These are phyloP conservation scores for Cymbopogon citratus DNA, from an alignment of 176 grass and related monocot genomes.

Conservation along the genomic window DNA sequence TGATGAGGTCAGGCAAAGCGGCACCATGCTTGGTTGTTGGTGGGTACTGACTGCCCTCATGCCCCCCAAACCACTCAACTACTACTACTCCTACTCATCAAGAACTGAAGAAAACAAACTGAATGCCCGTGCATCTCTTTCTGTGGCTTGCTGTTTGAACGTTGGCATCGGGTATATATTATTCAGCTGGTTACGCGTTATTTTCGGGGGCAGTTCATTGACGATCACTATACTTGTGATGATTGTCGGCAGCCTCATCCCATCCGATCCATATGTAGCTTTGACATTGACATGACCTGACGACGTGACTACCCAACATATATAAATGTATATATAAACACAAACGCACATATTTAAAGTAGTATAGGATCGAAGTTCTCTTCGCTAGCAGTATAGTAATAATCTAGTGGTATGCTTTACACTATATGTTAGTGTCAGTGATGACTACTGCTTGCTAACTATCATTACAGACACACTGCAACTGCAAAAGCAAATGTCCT, in stretches of 20 bases:
- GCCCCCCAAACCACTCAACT: neutral
- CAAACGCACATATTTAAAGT: neutral
- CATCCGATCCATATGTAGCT: neutral
- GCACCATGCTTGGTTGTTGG: constrained; percentile 18
- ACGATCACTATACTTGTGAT: neutral
- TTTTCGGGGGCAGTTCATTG: constrained; percentile 35
- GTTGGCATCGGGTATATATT: neutral
- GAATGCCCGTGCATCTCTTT: neutral
- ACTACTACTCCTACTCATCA: neutral
- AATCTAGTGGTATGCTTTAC: neutral
- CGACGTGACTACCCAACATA: constrained; percentile 4
- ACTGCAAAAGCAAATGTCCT: neutral
- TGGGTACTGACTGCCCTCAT: neutral
- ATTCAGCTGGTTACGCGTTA: constrained; percentile 24
- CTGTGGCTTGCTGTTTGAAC: neutral
- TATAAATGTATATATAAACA: neutral
- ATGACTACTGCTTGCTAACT: neutral
- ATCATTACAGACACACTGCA: too few species aligned
- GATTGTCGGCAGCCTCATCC: neutral
- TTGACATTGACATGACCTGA: neutral
- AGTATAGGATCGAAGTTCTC: neutral
- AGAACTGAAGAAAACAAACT: neutral
- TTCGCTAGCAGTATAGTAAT: neutral
- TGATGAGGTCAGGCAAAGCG: constrained; percentile 16
- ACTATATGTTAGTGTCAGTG: too few species aligned